Evolutionary conservation across 2,329 filamentous ascomycete genomes (phyloP), one percentile per base, ranked within the genome.

Genomic region (Curvularia eragrostidis): DNA sequence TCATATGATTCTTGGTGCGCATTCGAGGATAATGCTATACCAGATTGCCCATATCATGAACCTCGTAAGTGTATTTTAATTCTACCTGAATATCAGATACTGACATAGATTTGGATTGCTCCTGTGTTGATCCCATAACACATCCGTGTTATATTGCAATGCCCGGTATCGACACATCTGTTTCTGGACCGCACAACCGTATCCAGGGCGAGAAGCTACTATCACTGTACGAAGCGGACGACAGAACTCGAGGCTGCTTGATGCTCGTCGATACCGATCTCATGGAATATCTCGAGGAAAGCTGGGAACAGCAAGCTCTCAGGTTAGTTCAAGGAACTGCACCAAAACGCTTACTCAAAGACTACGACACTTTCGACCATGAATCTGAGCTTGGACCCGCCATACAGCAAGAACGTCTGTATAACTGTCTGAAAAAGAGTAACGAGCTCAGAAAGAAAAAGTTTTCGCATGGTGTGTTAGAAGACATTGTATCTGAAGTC

Each of bases 191-290:
- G 2, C 69, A 59, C 56, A 72, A 71, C 36, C 61, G 56, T 34
- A 41, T 68, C 1, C 67, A 48, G 19, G 62, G 54, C 5, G 39
- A 67, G 58, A 67, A 64, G 48, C 48, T 73, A 6, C 18, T 70
- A 18, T 30, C 48, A 1, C 52, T 56, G 6, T 72, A 66, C 24
- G 48, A 70, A 26, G 36, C 58, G 1, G 52, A 66, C 8, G 47
- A 54, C 5, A 52, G 36, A n/a, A 67, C 63, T 15, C 63, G 64
- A 43, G 61, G 53, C 12, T 61, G 65, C 2, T 26, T 71, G 21
- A 71, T 72, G 64, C 60, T 73, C 19, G 48, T 73, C 12, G 69
- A 72, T 7, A 54, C 58, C 2, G 64, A 68, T 12, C 38, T 73
- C 5, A 30, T 58, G 13, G 10, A 39, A 0, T 71, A 66, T 24